A percentile compares a stretch with the other conserved stretches of the same genome.
Conservation (phyloP, 1,284 basidiomycete species). For the Ceratobasidium sp. region DNA sequence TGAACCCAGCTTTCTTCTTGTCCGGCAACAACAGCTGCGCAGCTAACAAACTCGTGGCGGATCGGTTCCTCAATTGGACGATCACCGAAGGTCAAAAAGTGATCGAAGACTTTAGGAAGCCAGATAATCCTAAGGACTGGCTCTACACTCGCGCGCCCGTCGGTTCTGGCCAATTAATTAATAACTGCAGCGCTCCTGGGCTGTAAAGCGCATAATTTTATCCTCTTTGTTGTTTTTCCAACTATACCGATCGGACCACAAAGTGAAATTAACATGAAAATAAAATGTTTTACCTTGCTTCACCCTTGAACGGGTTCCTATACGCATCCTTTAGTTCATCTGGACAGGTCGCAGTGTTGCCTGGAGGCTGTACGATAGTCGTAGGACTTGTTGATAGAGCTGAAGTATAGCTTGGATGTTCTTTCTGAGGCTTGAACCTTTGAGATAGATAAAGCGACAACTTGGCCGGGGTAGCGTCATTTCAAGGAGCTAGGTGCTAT, state of each 20-base stretch:
- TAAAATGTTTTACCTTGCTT: too few relatives aligned
- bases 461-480: too few relatives aligned
- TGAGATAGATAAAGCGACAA: too few relatives aligned
- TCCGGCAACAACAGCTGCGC: conserved; percentile 49
- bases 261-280: too few relatives aligned
- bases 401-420: too few relatives aligned
- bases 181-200: conserved; percentile 6
- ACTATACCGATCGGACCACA: not conserved
- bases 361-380: too few relatives aligned
- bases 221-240: not conserved
- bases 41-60: conserved; percentile 49
- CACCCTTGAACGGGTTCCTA: too few relatives aligned
- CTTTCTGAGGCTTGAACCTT: too few relatives aligned
- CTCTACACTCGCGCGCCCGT: conserved; percentile 30
- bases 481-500: not conserved
- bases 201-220: not conserved
- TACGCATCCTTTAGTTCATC: too few relatives aligned
- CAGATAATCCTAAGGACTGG: not conserved
- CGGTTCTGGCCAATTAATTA: conserved; percentile 3
- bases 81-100: conserved; percentile 57
- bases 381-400: too few relatives aligned
- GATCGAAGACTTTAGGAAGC: conserved; percentile 55
- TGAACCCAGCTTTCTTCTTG: conserved; percentile 61
- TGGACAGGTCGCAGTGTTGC: too few relatives aligned
- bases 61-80: conserved; percentile 60